Conservation (phyloP, 2,329 filamentous ascomycete species). For the Cytospora mali region DNA sequence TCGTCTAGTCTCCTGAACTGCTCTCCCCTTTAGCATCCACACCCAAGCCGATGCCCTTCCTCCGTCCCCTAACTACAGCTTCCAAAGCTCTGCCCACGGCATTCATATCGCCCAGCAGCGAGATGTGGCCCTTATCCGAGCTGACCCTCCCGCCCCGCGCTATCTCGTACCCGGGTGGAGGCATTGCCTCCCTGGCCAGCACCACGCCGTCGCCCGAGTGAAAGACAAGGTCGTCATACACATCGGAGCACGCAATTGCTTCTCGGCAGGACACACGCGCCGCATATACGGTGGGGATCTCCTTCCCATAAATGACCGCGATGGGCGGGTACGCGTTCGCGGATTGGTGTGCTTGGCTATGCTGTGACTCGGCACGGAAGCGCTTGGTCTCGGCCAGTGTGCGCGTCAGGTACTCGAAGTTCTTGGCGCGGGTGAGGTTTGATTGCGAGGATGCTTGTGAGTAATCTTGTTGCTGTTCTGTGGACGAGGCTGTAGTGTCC, state of each 20-base stretch:
- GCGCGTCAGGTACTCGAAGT: conserved; percentile 69
- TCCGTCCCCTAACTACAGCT: conserved; percentile 67
- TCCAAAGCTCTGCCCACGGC: conserved; percentile 75
- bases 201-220: conserved; percentile 88
- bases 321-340: conserved; percentile 81
- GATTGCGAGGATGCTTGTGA: conserved; percentile 25
- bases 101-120: conserved; percentile 80
- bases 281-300: conserved; percentile 81
- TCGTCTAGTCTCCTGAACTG: conserved; percentile 1
- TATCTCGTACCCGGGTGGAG: conserved; percentile 76
- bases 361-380: conserved; percentile 76
- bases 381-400: conserved; percentile 70
- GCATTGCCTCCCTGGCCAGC: conserved; percentile 80
- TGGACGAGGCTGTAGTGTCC: conserved; percentile 35
- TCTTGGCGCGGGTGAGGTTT: conserved; percentile 53
- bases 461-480: conserved; percentile 32
- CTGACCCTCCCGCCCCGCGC: conserved; percentile 74
- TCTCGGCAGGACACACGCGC: conserved; percentile 74
- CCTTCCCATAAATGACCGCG: conserved; percentile 83
- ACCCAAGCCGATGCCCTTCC: conserved; percentile 72
- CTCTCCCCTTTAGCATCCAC: neutral
- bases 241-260: conserved; percentile 73
- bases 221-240: conserved; percentile 86
- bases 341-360: conserved; percentile 58
- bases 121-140: conserved; percentile 85